Conservation (phyloP, 306 rosid species). For the Trichosanthes cucumerina region DNA sequence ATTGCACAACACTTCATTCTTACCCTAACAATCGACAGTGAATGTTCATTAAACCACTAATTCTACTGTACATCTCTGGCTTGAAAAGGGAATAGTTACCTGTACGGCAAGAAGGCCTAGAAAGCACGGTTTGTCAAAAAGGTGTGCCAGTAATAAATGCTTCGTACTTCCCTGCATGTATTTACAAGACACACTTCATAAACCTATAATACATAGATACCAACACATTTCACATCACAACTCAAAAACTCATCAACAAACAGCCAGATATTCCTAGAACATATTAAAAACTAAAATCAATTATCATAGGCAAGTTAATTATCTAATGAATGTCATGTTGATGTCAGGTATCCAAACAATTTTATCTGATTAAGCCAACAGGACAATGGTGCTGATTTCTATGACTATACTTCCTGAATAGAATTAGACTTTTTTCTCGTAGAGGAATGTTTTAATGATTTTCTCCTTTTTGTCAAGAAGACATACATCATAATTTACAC, state of each 20-base stretch:
- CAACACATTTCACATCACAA: neutral
- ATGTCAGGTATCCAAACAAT: neutral
- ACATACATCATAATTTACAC: neutral
- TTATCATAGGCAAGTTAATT: neutral
- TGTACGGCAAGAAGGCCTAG: constrained; percentile 72
- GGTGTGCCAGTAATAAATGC: constrained; percentile 74
- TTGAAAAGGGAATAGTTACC: constrained; percentile 27
- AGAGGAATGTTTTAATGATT: neutral
- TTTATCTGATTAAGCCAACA: neutral
- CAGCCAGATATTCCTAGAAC: neutral
- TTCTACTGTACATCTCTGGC: neutral
- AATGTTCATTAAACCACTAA: neutral
- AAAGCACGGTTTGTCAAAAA: constrained; percentile 88
- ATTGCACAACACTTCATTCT: neutral
- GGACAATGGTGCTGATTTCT: neutral
- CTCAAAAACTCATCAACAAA: neutral
- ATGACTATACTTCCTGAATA: neutral
- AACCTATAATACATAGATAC: neutral
- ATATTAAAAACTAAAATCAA: neutral
- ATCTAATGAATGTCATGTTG: neutral
- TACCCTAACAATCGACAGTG: neutral
- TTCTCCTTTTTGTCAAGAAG: neutral
- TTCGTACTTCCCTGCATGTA: constrained; percentile 42
- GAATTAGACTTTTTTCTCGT: neutral
- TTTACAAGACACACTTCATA: constrained; percentile 3